Conservation (phyloP, 345 rosid genomes). For the Camelina neglecta region DNA sequence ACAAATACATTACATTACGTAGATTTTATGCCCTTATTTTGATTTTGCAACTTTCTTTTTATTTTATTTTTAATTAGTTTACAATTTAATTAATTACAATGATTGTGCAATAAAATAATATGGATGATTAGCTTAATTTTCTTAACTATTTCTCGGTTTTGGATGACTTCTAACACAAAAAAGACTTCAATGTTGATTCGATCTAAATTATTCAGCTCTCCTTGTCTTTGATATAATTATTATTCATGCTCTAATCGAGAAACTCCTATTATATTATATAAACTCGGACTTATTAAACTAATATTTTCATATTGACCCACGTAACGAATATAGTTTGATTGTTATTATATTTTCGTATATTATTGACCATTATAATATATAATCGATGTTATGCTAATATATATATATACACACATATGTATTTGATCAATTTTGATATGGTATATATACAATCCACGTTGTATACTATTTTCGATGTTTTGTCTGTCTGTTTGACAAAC, state of each 20-base stretch:
- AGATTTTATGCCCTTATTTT: constrained; percentile 66
- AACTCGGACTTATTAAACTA: neutral
- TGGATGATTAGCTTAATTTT: constrained; percentile 20
- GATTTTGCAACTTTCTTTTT: constrained; percentile 32
- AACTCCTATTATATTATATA: constrained; percentile 12
- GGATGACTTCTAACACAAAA: constrained; percentile 39
- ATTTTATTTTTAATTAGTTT: neutral
- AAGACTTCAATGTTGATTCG: constrained; percentile 43
- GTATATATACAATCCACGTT: neutral
- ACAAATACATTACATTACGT: constrained; percentile 52
- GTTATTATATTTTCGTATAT: neutral
- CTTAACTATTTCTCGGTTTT: constrained; percentile 30
- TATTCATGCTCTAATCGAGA: constrained; percentile 12
- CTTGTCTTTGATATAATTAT: constrained; percentile 6
- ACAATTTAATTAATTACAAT: constrained; percentile 31
- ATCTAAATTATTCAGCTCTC: constrained; percentile 30
- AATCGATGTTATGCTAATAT: neutral
- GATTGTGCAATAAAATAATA: constrained; percentile 27
- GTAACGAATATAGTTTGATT: too few species aligned
- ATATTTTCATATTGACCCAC: too few species aligned
- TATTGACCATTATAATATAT: neutral
- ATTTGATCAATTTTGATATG: too few species aligned
- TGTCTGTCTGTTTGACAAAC: too few species aligned
- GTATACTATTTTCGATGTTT: neutral
- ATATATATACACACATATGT: too few species aligned